phyloP scores from a whole-genome alignment of 331 rosid species.

The Prunus yedoensis region DNA sequence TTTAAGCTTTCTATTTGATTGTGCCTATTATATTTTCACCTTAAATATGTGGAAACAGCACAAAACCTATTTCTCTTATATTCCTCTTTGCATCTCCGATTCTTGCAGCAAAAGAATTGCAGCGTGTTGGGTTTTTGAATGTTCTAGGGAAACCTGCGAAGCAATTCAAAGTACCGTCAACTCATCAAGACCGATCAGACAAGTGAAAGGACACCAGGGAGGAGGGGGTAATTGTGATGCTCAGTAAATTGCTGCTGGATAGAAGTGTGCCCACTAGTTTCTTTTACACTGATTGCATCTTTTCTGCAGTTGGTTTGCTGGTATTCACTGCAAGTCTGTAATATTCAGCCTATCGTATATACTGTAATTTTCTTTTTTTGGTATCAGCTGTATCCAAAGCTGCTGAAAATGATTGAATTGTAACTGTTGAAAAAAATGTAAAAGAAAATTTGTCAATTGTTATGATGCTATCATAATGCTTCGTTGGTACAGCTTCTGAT shows the following conservation, averaged over 20 bases:
- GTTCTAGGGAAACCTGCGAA: conserved; percentile 63
- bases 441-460: neutral
- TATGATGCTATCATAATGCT: neutral
- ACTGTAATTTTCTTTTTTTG: neutral
- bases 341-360: neutral
- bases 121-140: conserved; percentile 61
- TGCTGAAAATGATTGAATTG: conserved; percentile 12
- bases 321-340: conserved; percentile 13
- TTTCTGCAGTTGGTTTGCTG: conserved; percentile 3
- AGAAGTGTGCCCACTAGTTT: neutral
- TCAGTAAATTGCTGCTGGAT: neutral
- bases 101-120: conserved; percentile 76
- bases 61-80: neutral
- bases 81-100: conserved; percentile 4
- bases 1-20: neutral
- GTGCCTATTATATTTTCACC: neutral
- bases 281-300: neutral
- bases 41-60: neutral
- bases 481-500: neutral
- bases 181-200: conserved; percentile 46
- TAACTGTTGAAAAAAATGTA: conserved; percentile 8
- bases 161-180: conserved; percentile 44
- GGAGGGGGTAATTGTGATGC: neutral
- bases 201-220: conserved; percentile 23
- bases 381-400: neutral